Base-by-base conservation (phyloP, 1,284 basidiomycete species). In the Cryptococcus sp. region DNA sequence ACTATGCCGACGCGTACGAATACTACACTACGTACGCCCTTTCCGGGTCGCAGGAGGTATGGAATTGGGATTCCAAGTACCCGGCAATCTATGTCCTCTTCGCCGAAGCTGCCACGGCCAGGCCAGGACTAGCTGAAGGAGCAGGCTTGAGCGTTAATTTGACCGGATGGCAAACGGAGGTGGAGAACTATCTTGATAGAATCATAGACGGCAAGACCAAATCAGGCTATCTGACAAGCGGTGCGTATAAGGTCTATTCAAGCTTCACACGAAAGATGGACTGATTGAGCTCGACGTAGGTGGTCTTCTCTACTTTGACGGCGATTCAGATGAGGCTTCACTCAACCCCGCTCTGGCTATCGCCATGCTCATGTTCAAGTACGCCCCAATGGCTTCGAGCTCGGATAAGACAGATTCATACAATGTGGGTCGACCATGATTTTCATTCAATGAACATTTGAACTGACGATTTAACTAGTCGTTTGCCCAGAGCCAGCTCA, bases 1-100 rank as follows among this genome's bases (percentile, higher is more conserved):
- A 86, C 55, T 89, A 87, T 67, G 72, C 82, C 20, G 83, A 90
- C 58, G 91, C 90, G 0, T 81, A 85, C 67, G 69, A 77, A 3
- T 84, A 84, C 68, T 93, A 88, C 73, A 69, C 78, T 5, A 78
- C 85, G 39, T 88, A 84, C 68, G 73, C 80, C 17, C 81, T 92
- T 0, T 76, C 78, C 5, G 80, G 80, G 1, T 78, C 81, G 44
- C 79, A 86, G 52, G 76, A 80, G 5, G 86, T 88, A 6, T 89
- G 93, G 79, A 93, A 94, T 72, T 96, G 93, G 93, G 92, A 94
- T 71, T 85, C 85, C 1, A 89, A 90, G 73, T 83, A 83, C 0
- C 87, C 91, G 3, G 90, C 87, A 1, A 72, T 90, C 0, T 84
- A 86, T 44, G 83, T 95, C 19, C 78, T 95, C 13, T 89, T 89